Percentiles rank a stretch among this genome's conserved stretches.
Evolutionary conservation across 2,329 filamentous ascomycete species (phyloP).

Genomic region (Botryotinia globosa): DNA sequence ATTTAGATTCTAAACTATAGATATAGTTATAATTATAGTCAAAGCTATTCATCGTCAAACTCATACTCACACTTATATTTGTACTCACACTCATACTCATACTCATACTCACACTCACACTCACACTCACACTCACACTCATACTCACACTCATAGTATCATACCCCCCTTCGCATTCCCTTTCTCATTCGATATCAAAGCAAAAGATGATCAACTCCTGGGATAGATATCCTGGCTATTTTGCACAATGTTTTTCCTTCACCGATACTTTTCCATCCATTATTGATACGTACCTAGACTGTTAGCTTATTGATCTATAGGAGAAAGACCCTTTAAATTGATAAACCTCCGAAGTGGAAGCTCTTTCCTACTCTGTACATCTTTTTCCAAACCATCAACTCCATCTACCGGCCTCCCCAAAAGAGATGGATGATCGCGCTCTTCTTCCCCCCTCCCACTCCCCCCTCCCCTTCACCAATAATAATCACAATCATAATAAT

Average conservation of each 20-base stretch:
- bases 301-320: neutral
- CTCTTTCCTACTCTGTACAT: neutral
- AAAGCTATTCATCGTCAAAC: too few relatives aligned
- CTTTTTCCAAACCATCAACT: neutral
- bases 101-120: too few relatives aligned
- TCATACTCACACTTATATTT: too few relatives aligned
- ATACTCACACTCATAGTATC: neutral
- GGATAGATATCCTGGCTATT: neutral
- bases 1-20: neutral
- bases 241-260: neutral
- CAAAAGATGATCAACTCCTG: neutral
- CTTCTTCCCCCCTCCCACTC: neutral
- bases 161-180: too few relatives aligned
- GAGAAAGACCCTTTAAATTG: slow-evolving; percentile 1
- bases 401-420: slow-evolving; percentile 1
- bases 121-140: too few relatives aligned
- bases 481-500: neutral
- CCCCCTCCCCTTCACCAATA: neutral
- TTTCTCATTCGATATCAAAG: neutral
- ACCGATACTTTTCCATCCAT: neutral
- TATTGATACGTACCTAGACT: neutral
- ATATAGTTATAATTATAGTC: too few relatives aligned
- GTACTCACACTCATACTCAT: too few relatives aligned
- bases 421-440: neutral
- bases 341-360: slow-evolving; percentile 1